phyloP scores from a whole-genome alignment of 306 rosid genomes.

The Erythrophleum fordii region DNA sequence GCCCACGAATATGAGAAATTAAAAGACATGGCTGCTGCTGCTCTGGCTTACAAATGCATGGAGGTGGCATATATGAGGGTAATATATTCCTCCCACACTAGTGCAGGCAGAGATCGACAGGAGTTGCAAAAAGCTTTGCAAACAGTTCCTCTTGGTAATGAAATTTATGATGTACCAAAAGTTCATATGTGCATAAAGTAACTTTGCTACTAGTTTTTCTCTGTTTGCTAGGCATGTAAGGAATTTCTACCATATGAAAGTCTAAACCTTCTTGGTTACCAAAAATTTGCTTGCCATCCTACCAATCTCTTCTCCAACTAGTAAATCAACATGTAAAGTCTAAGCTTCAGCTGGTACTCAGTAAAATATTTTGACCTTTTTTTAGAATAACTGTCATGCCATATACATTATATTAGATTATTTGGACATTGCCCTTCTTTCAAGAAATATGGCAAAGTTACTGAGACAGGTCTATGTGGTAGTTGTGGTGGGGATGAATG shows the following conservation, averaged over 20 bases:
- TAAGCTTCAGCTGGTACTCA: not conserved
- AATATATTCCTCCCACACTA: slow-evolving; percentile 72
- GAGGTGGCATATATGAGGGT: slow-evolving; percentile 97
- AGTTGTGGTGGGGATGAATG: slow-evolving; percentile 26
- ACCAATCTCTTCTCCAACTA: not conserved
- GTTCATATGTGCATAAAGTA: not conserved
- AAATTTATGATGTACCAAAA: not conserved
- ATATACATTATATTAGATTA: not conserved
- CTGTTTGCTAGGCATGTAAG: slow-evolving; percentile 14
- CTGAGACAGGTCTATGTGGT: not conserved
- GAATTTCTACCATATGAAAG: slow-evolving; percentile 16
- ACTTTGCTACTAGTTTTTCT: slow-evolving; percentile 23
- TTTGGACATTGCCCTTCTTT: not conserved
- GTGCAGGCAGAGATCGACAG: slow-evolving; percentile 76
- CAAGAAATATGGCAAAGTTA: not conserved
- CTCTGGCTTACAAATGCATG: slow-evolving; percentile 98
- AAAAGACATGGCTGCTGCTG: slow-evolving; percentile 92
- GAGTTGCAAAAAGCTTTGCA: slow-evolving; percentile 75
- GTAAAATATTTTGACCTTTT: not conserved
- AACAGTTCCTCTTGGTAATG: slow-evolving; percentile 78
- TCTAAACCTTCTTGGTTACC: slow-evolving; percentile 18
- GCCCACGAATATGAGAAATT: slow-evolving; percentile 88
- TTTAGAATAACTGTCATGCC: not conserved
- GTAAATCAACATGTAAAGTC: not conserved
- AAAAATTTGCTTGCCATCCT: slow-evolving; percentile 20